Evolutionary conservation across 306 rosid species (phyloP).

Genomic region (Argentina anserina): DNA sequence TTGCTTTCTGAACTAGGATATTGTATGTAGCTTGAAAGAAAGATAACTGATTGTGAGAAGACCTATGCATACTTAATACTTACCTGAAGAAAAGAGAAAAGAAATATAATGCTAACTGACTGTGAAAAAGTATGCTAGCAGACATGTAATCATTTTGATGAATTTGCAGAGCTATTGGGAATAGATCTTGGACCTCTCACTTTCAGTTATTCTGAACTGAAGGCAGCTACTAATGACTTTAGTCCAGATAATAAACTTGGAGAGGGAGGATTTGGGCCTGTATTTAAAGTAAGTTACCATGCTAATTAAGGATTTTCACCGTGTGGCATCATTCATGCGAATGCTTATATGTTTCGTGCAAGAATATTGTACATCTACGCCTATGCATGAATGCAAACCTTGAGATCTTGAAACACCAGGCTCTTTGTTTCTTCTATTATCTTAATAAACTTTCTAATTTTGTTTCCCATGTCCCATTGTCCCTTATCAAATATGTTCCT

Average conservation of each 20-base stretch:
- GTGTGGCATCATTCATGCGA: neutral
- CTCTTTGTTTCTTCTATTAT: neutral
- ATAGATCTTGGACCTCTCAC: conserved; percentile 66
- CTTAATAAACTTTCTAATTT: neutral
- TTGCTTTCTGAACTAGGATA: neutral
- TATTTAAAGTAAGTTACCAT: conserved; percentile 45
- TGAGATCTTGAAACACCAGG: neutral
- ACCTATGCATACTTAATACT: neutral
- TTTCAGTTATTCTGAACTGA: conserved; percentile 57
- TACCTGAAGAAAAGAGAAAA: neutral
- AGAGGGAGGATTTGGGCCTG: conserved; percentile 86
- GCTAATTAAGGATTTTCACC: neutral
- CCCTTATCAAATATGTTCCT: neutral
- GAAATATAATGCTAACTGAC: neutral
- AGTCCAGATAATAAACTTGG: conserved; percentile 55
- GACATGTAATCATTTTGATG: neutral
- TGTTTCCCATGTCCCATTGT: neutral
- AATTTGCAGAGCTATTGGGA: conserved; percentile 55
- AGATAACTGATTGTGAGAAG: neutral
- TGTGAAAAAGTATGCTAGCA: neutral
- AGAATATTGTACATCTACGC: neutral
- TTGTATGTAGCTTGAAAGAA: neutral
- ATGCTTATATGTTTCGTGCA: neutral
- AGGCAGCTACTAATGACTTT: conserved; percentile 65
- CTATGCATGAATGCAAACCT: neutral